phyloP scores from a whole-genome alignment of 2,329 filamentous ascomycete genomes.

The Colletotrichum sp. region DNA sequence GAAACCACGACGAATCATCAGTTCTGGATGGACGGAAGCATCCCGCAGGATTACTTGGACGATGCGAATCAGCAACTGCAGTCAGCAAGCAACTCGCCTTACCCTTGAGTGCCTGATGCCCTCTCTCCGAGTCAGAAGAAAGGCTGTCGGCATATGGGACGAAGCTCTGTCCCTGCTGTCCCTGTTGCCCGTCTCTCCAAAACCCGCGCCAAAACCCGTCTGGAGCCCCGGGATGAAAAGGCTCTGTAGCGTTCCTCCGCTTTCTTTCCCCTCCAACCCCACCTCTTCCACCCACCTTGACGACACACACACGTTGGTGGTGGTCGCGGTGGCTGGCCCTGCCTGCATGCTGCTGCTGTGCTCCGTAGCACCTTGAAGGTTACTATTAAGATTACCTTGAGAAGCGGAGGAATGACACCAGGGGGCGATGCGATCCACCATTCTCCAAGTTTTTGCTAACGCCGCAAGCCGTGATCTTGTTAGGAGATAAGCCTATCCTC shows the following conservation, averaged over 20 bases:
- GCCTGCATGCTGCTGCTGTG: neutral
- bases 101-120: neutral
- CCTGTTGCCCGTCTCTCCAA: neutral
- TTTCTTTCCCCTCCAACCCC: neutral
- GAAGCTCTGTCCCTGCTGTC: neutral
- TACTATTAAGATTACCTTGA: neutral
- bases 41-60: neutral
- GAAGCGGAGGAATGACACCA: neutral
- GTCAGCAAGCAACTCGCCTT: neutral
- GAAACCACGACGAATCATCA: neutral
- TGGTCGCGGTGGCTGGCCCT: neutral
- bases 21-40: neutral
- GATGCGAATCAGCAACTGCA: neutral
- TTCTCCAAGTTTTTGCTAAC: neutral
- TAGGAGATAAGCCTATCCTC: neutral
- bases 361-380: slow-evolving; percentile 6
- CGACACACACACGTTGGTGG: neutral
- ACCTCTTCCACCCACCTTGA: slow-evolving; percentile 1
- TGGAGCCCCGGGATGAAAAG: neutral
- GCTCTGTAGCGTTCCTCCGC: neutral
- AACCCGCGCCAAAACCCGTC: neutral
- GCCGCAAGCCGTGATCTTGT: neutral
- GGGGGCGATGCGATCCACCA: neutral
- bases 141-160: neutral
- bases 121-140: slow-evolving; percentile 3